Conservation (phyloP, 2,329 filamentous ascomycete species). For the Fusarium dimerum region DNA sequence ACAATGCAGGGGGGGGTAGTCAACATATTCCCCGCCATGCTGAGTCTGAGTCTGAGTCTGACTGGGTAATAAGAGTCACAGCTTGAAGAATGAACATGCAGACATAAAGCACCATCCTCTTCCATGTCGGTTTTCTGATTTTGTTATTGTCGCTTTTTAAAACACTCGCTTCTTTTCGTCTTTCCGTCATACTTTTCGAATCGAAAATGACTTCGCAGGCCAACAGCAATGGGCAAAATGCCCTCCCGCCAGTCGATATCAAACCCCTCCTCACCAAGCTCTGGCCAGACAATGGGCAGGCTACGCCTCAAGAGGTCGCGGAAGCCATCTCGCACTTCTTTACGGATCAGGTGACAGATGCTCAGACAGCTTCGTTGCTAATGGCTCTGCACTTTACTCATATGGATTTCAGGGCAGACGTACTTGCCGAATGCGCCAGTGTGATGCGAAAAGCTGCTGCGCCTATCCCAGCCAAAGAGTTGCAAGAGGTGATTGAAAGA, state of each 20-base stretch:
- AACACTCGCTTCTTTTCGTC: background rate
- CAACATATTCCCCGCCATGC: background rate
- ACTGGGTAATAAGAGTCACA: constrained; percentile 11
- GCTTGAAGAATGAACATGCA: constrained; percentile 10
- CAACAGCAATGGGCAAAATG: constrained; percentile 27
- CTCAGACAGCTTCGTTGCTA: constrained; percentile 83
- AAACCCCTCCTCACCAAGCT: constrained; percentile 73
- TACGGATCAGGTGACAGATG: constrained; percentile 82
- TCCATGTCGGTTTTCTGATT: constrained; percentile 1
- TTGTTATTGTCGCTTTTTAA: background rate
- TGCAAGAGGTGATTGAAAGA: constrained; percentile 61
- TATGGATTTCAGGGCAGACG: constrained; percentile 79
- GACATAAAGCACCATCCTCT: constrained; percentile 1
- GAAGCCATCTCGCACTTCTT: constrained; percentile 90
- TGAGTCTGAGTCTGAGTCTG: constrained; percentile 14
- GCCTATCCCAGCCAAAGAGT: constrained; percentile 63
- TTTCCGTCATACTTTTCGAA: background rate
- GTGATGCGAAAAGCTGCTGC: constrained; percentile 83
- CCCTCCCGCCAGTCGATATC: constrained; percentile 53
- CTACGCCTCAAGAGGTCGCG: constrained; percentile 80
- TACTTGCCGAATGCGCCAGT: constrained; percentile 80
- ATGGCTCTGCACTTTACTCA: constrained; percentile 91
- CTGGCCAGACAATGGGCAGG: constrained; percentile 59
- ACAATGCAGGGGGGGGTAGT: background rate
- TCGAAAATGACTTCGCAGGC: constrained; percentile 34